These are phyloP conservation scores for Harringtonia aguacate DNA, from an alignment of 2,329 filamentous ascomycete genomes.

Conservation along the genomic window DNA sequence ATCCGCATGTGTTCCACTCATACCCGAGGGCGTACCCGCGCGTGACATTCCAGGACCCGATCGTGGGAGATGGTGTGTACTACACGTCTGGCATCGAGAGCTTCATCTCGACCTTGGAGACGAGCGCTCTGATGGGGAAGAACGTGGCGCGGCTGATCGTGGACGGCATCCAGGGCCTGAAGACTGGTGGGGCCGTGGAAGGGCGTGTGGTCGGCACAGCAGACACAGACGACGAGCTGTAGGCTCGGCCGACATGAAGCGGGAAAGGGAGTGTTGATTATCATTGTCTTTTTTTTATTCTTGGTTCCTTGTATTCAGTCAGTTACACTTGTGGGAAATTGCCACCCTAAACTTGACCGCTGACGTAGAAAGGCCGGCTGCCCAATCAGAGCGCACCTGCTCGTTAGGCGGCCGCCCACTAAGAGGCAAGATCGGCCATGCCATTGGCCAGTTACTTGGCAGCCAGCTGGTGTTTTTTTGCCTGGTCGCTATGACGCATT, in stretches of 20 bases:
- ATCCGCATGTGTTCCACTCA: slow-evolving; percentile 67
- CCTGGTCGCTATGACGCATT: slow-evolving; percentile 5
- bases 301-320: too few relatives aligned
- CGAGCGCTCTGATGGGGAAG: slow-evolving; percentile 81
- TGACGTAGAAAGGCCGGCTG: too few relatives aligned
- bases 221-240: too few relatives aligned
- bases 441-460: not conserved
- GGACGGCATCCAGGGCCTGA: slow-evolving; percentile 31
- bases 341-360: too few relatives aligned
- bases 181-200: slow-evolving; percentile 7
- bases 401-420: not conserved
- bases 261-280: too few relatives aligned
- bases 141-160: slow-evolving; percentile 66
- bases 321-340: too few relatives aligned
- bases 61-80: slow-evolving; percentile 56
- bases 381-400: too few relatives aligned
- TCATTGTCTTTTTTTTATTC: too few relatives aligned
- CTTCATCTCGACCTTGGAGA: slow-evolving; percentile 98
- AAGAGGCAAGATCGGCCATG: not conserved
- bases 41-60: slow-evolving; percentile 74
- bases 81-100: slow-evolving; percentile 73
- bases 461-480: not conserved
- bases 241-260: too few relatives aligned
- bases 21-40: slow-evolving; percentile 82
- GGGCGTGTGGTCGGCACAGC: not conserved